Conservation (phyloP, 495 filamentous ascomycete species). For the Neurospora sp. region DNA sequence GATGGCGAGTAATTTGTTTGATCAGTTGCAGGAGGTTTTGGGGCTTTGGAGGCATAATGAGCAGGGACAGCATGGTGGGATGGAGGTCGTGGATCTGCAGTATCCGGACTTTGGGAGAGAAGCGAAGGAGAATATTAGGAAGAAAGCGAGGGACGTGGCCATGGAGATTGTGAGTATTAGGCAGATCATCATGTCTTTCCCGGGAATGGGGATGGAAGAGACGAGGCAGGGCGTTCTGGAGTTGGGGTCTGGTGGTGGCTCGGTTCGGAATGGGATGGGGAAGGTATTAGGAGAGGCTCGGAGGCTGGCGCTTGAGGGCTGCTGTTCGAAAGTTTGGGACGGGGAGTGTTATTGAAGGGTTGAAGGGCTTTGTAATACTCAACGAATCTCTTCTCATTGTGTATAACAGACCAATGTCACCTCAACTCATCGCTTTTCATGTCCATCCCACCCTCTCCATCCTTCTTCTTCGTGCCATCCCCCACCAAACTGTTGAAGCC, state of each 20-base stretch:
- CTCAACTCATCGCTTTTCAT: neutral
- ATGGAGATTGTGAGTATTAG: constrained; percentile 1
- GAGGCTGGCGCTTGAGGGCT: neutral
- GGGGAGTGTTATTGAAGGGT: neutral
- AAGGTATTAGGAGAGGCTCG: neutral
- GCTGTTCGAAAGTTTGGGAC: neutral
- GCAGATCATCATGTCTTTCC: neutral
- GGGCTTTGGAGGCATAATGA: neutral
- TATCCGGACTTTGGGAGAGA: constrained; percentile 3
- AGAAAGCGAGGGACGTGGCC: neutral
- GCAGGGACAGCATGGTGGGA: neutral
- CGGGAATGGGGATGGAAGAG: neutral
- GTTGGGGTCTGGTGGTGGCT: neutral
- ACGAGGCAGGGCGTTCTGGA: neutral
- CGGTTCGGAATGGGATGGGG: neutral
- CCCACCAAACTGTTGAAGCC: too few relatives aligned
- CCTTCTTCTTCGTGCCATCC: neutral
- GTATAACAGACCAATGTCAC: neutral
- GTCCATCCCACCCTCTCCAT: neutral
- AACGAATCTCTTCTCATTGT: neutral
- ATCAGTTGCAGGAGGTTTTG: constrained; percentile 4
- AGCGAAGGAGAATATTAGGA: neutral
- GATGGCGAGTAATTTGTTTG: constrained; percentile 8
- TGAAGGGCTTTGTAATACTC: neutral
- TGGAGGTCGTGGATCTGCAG: neutral